Evolutionary conservation across 2,329 filamentous ascomycete genomes (phyloP).

Genomic region (Xylaria sp.): DNA sequence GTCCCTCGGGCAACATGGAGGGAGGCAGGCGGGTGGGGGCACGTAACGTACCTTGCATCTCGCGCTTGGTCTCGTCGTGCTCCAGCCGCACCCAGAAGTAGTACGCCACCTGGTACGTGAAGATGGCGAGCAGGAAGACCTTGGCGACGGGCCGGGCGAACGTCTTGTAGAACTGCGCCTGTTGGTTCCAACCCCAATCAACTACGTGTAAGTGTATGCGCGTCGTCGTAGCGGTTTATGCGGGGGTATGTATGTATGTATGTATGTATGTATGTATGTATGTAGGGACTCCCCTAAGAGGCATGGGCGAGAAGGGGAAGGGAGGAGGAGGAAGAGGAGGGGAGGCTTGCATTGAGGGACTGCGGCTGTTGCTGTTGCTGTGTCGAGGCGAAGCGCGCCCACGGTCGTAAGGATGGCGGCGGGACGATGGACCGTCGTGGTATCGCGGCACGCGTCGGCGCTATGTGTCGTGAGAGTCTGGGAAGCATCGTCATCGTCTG

Average conservation of each 20-base stretch:
- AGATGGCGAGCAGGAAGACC: slow-evolving; percentile 72
- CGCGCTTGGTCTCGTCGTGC: slow-evolving; percentile 65
- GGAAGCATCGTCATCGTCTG: not conserved
- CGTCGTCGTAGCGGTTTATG: too few relatives aligned
- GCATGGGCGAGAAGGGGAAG: slow-evolving; percentile 22
- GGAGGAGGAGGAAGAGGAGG: not conserved
- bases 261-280: not conserved
- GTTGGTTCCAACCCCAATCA: not conserved
- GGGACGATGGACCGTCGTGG: not conserved
- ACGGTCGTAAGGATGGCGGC: not conserved
- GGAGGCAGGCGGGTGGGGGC: not conserved
- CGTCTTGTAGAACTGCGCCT: slow-evolving; percentile 73
- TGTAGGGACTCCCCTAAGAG: too few relatives aligned
- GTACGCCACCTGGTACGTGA: slow-evolving; percentile 79
- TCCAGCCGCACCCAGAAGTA: slow-evolving; percentile 76
- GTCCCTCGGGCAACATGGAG: too few relatives aligned
- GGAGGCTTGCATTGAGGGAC: not conserved
- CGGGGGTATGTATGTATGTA: too few relatives aligned
- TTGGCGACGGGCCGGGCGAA: slow-evolving; percentile 76
- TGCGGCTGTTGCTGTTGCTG: not conserved
- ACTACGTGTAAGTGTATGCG: not conserved
- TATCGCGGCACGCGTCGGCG: not conserved
- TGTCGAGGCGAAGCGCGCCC: not conserved
- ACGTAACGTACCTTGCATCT: slow-evolving; percentile 56
- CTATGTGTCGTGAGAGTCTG: not conserved